Evolutionary conservation across 805 yeast genomes (phyloP), one percentile per base, ranked within the genome.

Genomic region (Yarrowia keelungensis): DNA sequence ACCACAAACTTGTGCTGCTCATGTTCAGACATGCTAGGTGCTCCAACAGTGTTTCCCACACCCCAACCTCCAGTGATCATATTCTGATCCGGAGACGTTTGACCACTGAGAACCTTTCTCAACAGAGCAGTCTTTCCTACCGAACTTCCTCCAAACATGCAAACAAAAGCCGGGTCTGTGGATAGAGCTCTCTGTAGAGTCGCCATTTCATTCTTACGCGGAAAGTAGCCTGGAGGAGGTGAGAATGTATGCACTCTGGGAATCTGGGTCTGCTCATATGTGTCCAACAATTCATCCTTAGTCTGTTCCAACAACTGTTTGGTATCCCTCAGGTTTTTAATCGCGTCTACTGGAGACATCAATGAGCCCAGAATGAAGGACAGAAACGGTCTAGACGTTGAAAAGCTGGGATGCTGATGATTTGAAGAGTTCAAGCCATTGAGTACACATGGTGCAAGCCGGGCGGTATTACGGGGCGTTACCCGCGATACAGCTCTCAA

Each of bases 61-160:
- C 53, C 68, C 67, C 54, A 41, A n/a, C 58, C 15, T 7, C 67
- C 47, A 26, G 59, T 32, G 22, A 62, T 49, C 67, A 62, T 47
- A 16, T 62, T 62, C 56, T 62, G 67, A 45, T 66, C 69, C 1
- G 56, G 43, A 10, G 68, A 49, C 14, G 54, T 67, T 32, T 67
- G 68, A 7, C 67, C 69, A 26, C 69, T 64, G 14, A 71, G 67
- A 14, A 71, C 73, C 47, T 70, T 67, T 19, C 73, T 65, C 65
- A 71, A 32, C 19, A 71, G 22, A 8, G 73, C 73, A 5, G 73
- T 71, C 49, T 71, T 71, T 12, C 73, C 73, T 5, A 70, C 71
- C 3, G 72, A 70, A 22, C 71, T 59, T 19, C 70, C 70, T 10
- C 73, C 73, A 71, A 71, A 71, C 45, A 71, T 45, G 19, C 71